Conservation (phyloP, 164 flowering plant species). For the Akebia trifoliata region DNA sequence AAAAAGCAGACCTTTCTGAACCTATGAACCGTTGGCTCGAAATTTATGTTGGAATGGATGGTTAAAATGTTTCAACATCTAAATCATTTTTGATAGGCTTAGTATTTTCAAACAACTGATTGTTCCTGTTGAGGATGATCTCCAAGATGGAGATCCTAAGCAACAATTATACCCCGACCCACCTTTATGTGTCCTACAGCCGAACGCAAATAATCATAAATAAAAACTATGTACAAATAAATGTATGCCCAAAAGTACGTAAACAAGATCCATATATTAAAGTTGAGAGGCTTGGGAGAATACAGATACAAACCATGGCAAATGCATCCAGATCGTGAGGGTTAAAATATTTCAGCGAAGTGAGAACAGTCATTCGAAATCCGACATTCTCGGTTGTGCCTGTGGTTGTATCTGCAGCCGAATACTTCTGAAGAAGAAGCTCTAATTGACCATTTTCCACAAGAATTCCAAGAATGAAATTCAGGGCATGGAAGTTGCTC, state of each 20-base stretch:
- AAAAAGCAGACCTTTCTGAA: no score
- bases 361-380: conserved; percentile 93
- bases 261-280: neutral
- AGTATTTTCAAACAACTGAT: no score
- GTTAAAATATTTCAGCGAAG: conserved; percentile 84
- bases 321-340: conserved; percentile 87
- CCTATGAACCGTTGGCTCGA: no score
- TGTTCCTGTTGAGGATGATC: no score
- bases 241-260: neutral
- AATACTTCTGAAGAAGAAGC: conserved; percentile 90
- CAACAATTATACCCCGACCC: no score
- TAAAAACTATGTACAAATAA: neutral
- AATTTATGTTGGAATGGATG: no score
- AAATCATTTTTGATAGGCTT: no score
- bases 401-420: conserved; percentile 72
- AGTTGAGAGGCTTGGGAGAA: neutral
- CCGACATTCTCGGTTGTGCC: conserved; percentile 84
- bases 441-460: conserved; percentile 95
- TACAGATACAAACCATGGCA: conserved; percentile 67
- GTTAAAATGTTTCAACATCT: no score
- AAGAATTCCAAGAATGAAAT: conserved; percentile 93
- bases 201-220: no score
- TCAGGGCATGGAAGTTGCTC: conserved; percentile 91
- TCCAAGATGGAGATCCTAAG: no score
- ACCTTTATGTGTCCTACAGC: no score